Evolutionary conservation across 2,329 filamentous ascomycete genomes (phyloP).

Genomic region (Endothia cerciana): DNA sequence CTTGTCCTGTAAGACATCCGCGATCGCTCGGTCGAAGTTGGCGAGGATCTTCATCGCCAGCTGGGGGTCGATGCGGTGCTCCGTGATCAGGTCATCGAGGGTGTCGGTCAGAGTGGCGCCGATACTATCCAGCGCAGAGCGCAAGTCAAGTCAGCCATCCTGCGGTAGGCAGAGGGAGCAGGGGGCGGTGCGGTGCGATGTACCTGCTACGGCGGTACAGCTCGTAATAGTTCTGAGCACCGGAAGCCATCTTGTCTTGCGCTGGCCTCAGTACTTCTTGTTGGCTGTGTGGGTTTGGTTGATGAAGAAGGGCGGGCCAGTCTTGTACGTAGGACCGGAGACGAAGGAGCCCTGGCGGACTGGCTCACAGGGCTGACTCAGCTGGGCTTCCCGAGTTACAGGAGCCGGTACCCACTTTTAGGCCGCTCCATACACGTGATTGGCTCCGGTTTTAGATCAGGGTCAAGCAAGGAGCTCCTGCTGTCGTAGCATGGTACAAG

Average conservation of each 20-base stretch:
- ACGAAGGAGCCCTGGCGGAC: not conserved
- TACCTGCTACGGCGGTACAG: conserved; percentile 99
- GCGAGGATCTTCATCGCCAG: conserved; percentile 97
- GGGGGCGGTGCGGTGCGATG: conserved; percentile 34
- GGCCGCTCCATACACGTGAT: conserved; percentile 14
- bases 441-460: conserved; percentile 16
- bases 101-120: conserved; percentile 93
- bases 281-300: conserved; percentile 34
- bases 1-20: conserved; percentile 87
- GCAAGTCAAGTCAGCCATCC: conserved; percentile 24
- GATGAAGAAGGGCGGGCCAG: conserved; percentile 16
- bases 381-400: not conserved
- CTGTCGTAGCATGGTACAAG: conserved; percentile 4
- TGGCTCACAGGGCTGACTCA: conserved; percentile 6
- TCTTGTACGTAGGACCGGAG: conserved; percentile 13
- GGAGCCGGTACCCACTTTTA: conserved; percentile 12
- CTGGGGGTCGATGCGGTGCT: conserved; percentile 94
- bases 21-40: conserved; percentile 93
- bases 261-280: conserved; percentile 15
- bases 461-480: conserved; percentile 17
- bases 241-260: conserved; percentile 50
- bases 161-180: conserved; percentile 31
- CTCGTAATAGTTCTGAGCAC: conserved; percentile 76
- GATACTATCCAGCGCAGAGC: conserved; percentile 62
- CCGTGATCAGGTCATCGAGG: conserved; percentile 93